Evolutionary conservation across 2,329 filamentous ascomycete genomes (phyloP).

Genomic region (Hyphodiscus sp.): DNA sequence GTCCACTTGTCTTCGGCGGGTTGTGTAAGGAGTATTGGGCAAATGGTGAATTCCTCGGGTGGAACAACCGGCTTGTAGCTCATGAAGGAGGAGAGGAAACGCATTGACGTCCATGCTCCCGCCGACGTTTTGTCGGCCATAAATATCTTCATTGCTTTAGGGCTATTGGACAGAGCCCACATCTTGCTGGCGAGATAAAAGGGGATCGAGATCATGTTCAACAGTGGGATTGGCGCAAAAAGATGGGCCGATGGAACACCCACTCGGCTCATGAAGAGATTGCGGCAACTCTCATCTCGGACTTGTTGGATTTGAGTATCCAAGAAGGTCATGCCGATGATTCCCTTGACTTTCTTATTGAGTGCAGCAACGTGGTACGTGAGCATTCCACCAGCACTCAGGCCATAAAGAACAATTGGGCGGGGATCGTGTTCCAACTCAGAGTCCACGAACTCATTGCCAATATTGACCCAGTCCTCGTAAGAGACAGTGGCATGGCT

Average conservation of each 20-base stretch:
- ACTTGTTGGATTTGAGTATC: slow-evolving; percentile 4
- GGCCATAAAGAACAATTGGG: slow-evolving; percentile 7
- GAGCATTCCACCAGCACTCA: background rate
- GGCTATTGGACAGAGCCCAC: slow-evolving; percentile 3
- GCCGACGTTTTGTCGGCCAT: slow-evolving; percentile 6
- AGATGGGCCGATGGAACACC: slow-evolving; percentile 2
- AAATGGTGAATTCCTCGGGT: slow-evolving; percentile 5
- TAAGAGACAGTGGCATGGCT: slow-evolving; percentile 2
- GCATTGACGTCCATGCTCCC: slow-evolving; percentile 3
- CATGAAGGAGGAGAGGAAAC: slow-evolving; percentile 4
- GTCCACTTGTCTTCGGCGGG: slow-evolving; percentile 5
- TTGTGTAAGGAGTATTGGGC: slow-evolving; percentile 4
- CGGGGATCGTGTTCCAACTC: slow-evolving; percentile 5
- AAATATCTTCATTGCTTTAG: slow-evolving; percentile 3
- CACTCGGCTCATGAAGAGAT: slow-evolving; percentile 7
- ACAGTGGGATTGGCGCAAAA: background rate
- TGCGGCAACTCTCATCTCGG: slow-evolving; percentile 3
- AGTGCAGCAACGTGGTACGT: slow-evolving; percentile 5
- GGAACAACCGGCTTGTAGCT: slow-evolving; percentile 1
- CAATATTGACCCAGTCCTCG: slow-evolving; percentile 5
- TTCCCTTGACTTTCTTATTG: slow-evolving; percentile 6
- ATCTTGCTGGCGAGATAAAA: slow-evolving; percentile 4
- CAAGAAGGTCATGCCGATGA: slow-evolving; percentile 7
- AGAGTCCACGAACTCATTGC: slow-evolving; percentile 6
- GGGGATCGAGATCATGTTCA: slow-evolving; percentile 2